Conservation (phyloP, 2,329 filamentous ascomycete species). For the Microsporum canis region DNA sequence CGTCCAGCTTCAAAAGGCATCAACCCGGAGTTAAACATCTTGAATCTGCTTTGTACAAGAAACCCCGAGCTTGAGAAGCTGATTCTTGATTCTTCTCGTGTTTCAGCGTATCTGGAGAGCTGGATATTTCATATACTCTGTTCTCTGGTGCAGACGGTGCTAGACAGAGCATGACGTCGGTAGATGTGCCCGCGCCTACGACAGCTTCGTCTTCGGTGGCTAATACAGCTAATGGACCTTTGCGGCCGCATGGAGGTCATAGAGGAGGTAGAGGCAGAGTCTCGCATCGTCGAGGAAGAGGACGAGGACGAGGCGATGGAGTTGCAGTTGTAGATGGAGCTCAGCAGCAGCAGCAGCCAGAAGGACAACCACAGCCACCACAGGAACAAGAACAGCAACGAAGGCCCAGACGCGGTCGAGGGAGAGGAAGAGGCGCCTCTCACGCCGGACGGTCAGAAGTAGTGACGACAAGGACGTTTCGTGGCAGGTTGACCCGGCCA, state of each 20-base stretch:
- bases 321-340: not conserved
- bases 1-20: not conserved
- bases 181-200: not conserved
- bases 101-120: not conserved
- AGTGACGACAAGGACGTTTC: conserved; percentile 6
- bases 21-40: not conserved
- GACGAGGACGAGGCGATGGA: not conserved
- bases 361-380: not conserved
- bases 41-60: not conserved
- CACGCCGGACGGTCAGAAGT: conserved; percentile 1
- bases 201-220: not conserved
- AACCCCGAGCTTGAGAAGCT: not conserved
- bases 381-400: not conserved
- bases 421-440: not conserved
- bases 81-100: not conserved
- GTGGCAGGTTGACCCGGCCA: conserved; percentile 10
- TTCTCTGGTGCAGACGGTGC: not conserved
- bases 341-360: not conserved
- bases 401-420: not conserved
- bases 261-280: conserved; percentile 7
- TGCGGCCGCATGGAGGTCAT: not conserved
- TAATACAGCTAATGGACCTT: not conserved
- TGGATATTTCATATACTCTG: not conserved
- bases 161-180: not conserved
- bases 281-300: not conserved